A percentile compares a stretch with the other conserved stretches of the same genome.
Conservation (phyloP, 805 yeast species). For the Starmerella sirachaensis region DNA sequence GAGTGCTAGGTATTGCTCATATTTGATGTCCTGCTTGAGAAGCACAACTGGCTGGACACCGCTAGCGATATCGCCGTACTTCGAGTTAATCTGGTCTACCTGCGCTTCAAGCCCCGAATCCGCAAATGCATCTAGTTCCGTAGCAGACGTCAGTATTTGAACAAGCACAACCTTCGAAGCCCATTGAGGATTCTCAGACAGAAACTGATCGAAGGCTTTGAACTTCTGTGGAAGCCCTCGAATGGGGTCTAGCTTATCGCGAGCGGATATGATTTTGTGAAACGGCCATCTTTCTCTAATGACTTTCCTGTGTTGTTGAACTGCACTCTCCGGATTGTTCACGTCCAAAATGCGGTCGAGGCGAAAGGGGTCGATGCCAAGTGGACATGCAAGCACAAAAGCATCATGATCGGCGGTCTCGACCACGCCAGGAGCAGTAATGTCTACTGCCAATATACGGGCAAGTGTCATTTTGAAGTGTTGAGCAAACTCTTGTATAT, state of each 20-base stretch:
- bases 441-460: conserved; percentile 68
- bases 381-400: conserved; percentile 29
- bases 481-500: conserved; percentile 83
- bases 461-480: conserved; percentile 89
- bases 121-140: conserved; percentile 21
- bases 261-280: conserved; percentile 61
- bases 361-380: conserved; percentile 35
- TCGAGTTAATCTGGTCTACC: conserved; percentile 73
- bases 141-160: conserved; percentile 56
- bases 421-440: conserved; percentile 68
- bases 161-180: conserved; percentile 61
- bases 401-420: conserved; percentile 42
- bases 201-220: conserved; percentile 71
- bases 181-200: conserved; percentile 59
- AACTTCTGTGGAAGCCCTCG: conserved; percentile 84
- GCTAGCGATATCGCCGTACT: conserved; percentile 53
- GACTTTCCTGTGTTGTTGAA: conserved; percentile 37
- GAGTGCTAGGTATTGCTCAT: conserved; percentile 78
- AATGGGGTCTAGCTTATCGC: conserved; percentile 79
- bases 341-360: conserved; percentile 38
- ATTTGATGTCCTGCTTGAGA: conserved; percentile 77
- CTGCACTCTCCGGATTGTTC: conserved; percentile 30
- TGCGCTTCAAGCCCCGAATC: conserved; percentile 53
- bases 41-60: conserved; percentile 73
- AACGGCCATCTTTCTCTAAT: conserved; percentile 69